These are phyloP conservation scores for Dendrobium officinale DNA, from an alignment of 106 monocot genomes.

Conservation along the genomic window DNA sequence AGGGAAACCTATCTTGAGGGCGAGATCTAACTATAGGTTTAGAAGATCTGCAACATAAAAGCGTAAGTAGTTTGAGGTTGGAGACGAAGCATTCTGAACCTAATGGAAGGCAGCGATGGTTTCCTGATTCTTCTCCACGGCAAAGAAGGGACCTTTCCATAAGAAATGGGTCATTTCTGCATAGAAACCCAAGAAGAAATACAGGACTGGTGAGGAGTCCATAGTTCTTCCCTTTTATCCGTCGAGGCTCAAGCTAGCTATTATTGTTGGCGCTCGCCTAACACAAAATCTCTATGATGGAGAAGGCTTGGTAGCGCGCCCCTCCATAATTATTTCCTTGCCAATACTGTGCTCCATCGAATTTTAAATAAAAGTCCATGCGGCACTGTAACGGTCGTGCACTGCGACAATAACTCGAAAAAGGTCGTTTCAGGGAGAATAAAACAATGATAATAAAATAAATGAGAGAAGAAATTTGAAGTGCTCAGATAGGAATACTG, in stretches of 20 bases:
- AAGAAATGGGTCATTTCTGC: slow-evolving; percentile 22
- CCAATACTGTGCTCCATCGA: background rate
- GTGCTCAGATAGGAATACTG: too few relatives aligned
- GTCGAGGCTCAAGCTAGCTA: background rate
- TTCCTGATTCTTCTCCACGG: slow-evolving; percentile 8
- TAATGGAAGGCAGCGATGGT: slow-evolving; percentile 12
- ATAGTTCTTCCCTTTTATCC: background rate
- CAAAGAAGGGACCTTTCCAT: slow-evolving; percentile 15
- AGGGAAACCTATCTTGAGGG: slow-evolving; percentile 4
- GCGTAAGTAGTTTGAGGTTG: background rate
- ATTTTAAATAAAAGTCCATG: background rate
- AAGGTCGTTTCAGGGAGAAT: background rate
- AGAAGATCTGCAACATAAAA: slow-evolving; percentile 8
- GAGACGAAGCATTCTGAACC: background rate
- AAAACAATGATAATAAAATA: background rate
- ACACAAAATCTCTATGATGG: background rate
- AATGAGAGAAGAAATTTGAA: background rate
- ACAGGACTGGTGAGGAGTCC: background rate
- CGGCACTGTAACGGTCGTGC: background rate
- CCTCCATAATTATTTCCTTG: background rate
- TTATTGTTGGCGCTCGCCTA: background rate
- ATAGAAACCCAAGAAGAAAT: background rate
- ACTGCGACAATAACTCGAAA: background rate
- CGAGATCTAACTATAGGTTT: slow-evolving; percentile 3
- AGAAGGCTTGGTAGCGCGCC: background rate